These are phyloP conservation scores for Hippophae gyantsensis DNA, from an alignment of 306 rosid genomes.

Conservation along the genomic window DNA sequence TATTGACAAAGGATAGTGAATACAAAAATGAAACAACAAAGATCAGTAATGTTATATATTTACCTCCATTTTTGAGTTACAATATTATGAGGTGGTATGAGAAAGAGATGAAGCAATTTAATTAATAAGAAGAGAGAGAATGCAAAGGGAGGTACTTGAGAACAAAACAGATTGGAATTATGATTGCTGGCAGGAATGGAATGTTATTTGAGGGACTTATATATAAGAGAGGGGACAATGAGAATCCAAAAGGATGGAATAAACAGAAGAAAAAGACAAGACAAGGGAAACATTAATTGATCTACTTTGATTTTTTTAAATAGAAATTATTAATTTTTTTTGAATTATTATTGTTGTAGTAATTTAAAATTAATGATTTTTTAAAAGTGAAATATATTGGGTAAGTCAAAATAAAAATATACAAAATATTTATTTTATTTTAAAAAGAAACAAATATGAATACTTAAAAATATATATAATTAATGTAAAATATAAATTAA, in stretches of 20 bases:
- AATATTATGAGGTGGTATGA: slow-evolving; percentile 5
- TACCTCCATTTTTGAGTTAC: neutral
- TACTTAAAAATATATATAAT: too few relatives aligned
- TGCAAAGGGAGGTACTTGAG: neutral
- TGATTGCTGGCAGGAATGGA: neutral
- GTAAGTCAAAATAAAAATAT: too few relatives aligned
- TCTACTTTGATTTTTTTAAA: slow-evolving; percentile 16
- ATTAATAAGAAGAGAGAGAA: neutral
- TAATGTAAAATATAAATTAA: too few relatives aligned
- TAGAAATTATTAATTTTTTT: neutral
- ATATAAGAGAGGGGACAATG: neutral
- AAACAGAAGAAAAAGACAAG: slow-evolving; percentile 6
- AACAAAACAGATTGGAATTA: slow-evolving; percentile 12
- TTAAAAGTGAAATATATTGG: too few relatives aligned
- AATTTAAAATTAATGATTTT: too few relatives aligned
- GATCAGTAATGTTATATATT: neutral
- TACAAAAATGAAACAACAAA: too few relatives aligned
- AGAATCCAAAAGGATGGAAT: slow-evolving; percentile 7
- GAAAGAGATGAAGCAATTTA: neutral
- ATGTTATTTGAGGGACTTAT: neutral
- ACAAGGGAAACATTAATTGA: neutral
- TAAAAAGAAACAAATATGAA: too few relatives aligned
- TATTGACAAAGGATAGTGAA: too few relatives aligned
- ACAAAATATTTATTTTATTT: too few relatives aligned
- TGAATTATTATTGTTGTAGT: too few relatives aligned